Conservation (phyloP, 352 stramenopile genomes). For the Globisporangium nagaii region DNA sequence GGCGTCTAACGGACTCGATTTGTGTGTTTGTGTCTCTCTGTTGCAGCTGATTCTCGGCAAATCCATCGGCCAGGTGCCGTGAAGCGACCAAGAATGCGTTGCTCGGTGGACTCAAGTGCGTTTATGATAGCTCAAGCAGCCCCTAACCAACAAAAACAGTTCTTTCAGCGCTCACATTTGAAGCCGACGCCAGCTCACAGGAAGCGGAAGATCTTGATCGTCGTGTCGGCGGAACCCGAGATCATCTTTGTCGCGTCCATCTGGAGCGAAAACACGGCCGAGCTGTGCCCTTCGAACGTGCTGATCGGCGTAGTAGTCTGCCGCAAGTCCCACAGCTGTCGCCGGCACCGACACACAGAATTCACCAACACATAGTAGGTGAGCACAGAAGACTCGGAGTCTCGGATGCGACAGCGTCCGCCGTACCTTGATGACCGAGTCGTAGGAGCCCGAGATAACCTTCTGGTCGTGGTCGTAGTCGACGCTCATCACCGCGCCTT, state of each 20-base stretch:
- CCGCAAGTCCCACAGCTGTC: slow-evolving; percentile 22
- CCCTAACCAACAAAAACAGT: no score
- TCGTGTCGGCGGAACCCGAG: slow-evolving; percentile 24
- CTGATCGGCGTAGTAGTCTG: slow-evolving; percentile 4
- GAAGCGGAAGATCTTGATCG: slow-evolving; percentile 31
- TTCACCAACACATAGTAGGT: not conserved
- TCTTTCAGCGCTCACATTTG: no score
- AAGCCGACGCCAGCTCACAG: no score
- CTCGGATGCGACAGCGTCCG: not conserved
- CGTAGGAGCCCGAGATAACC: slow-evolving; percentile 25
- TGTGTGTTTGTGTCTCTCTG: not conserved
- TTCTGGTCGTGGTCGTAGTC: slow-evolving; percentile 17
- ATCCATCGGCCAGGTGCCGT: slow-evolving; percentile 26
- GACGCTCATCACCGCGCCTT: slow-evolving; percentile 23
- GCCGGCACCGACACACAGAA: not conserved
- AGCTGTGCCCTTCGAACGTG: slow-evolving; percentile 21
- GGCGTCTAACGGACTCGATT: slow-evolving; percentile 13
- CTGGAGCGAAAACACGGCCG: slow-evolving; percentile 27
- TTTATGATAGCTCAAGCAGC: no score
- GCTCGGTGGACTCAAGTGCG: not conserved
- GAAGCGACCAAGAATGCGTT: not conserved
- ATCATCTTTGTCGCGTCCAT: slow-evolving; percentile 25
- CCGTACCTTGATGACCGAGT: slow-evolving; percentile 20
- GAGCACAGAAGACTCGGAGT: not conserved
- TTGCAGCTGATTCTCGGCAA: slow-evolving; percentile 33